Evolutionary conservation across 768 basidiomycete species (phyloP), one percentile per base, ranked within the genome.

Genomic region (Termitomyces sp.): DNA sequence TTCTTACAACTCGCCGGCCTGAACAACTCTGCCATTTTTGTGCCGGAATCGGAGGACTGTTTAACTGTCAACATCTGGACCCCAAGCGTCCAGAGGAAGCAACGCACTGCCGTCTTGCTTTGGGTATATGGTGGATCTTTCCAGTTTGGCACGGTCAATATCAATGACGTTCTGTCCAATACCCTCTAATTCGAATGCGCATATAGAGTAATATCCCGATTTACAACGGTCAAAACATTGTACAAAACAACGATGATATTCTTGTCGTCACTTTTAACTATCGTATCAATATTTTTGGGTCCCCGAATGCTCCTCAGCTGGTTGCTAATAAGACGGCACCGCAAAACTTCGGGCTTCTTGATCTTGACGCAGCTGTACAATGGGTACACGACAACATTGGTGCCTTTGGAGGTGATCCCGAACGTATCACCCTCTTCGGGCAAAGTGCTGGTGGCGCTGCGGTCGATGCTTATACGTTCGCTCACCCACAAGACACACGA

Each of bases 361-460:
- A 76, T 36, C 16, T 65, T 3, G 65, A 69, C 12, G 68, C 72
- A 22, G 76, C 74, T 5, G 67, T 79, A 1, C 56, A 76, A 55
- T 78, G 77, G 79, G 71, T 79, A 10, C 69, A 75, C 38, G 65
- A 70, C 25, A 76, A 79, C 56, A 79, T 79, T 48, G 70, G 66
- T 7, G 66, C 61, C 5, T 80, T 79, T 50, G 72, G 72, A n/a
- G 72, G 72, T 25, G 72, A 73, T 56, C 70, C 69, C 5, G 60
- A 72, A 18, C 66, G 77, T 48, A 66, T 74, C 47, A 64, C 62
- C 6, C 27, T 74, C 10, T 70, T 68, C 27, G 71, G 73, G 9
- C 67, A 73, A 44, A 72, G 70, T 53, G 71, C 73, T 1, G 73
- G 69, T n/a, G 65, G 64, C 32, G 56, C 52, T 5, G 62, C 68